phyloP scores from a whole-genome alignment of 148 eudicot species.

The Chenopodium suecicum region DNA sequence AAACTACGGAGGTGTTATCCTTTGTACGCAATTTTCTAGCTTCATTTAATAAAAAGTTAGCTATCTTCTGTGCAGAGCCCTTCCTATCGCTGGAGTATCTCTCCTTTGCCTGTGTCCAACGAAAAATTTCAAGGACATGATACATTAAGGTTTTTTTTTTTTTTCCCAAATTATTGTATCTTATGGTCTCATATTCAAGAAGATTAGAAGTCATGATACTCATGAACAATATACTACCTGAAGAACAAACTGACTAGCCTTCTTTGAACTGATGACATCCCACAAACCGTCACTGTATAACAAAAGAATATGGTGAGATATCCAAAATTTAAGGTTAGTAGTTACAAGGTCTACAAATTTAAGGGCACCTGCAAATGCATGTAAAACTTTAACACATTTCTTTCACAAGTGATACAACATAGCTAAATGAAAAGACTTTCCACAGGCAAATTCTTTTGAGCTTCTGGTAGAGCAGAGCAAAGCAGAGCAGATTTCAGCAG shows the following conservation, averaged over 20 bases:
- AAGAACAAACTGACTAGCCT: slow-evolving; percentile 74
- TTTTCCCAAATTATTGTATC: neutral
- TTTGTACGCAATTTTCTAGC: slow-evolving; percentile 89
- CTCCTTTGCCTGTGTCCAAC: slow-evolving; percentile 62
- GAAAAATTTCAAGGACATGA: neutral
- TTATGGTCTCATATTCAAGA: neutral
- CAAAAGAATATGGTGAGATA: slow-evolving; percentile 3
- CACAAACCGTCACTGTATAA: slow-evolving; percentile 89
- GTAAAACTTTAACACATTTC: neutral
- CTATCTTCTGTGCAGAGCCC: slow-evolving; percentile 64
- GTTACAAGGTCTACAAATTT: neutral
- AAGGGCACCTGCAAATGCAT: neutral
- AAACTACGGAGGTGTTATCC: slow-evolving; percentile 90
- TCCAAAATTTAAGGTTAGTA: neutral
- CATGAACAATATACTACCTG: slow-evolving; percentile 51
- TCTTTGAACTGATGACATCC: slow-evolving; percentile 84
- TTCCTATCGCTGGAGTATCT: slow-evolving; percentile 37
- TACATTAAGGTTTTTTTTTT: neutral
- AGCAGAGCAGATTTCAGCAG: no score
- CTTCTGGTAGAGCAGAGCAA: no score
- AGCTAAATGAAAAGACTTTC: neutral
- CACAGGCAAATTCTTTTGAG: no score
- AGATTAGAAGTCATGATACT: neutral
- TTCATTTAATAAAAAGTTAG: slow-evolving; percentile 65
- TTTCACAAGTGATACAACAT: neutral